Evolutionary conservation across 2,329 filamentous ascomycete genomes (phyloP).

Genomic region (Mycocentrospora acerina): DNA sequence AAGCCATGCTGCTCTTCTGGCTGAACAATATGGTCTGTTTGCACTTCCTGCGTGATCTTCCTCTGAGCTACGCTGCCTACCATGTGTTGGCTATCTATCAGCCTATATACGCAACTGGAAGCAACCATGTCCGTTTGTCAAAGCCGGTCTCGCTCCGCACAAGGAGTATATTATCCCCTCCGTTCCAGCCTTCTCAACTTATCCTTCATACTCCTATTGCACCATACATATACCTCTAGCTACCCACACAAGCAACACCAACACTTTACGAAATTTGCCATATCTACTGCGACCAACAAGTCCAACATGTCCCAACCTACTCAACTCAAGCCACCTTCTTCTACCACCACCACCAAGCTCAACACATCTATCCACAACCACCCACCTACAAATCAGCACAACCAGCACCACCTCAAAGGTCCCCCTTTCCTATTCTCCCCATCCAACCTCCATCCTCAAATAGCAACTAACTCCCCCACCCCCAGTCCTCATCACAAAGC

Average conservation of each 20-base stretch:
- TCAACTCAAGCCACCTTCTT: neutral
- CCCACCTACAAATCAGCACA: neutral
- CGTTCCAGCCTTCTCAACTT: neutral
- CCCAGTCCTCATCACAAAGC: neutral
- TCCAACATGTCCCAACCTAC: neutral
- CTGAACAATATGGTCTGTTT: constrained; percentile 1
- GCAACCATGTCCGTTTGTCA: constrained; percentile 1
- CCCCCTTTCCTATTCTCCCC: neutral
- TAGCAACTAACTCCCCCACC: neutral
- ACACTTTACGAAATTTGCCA: no score
- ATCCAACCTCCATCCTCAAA: neutral
- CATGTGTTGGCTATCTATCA: neutral
- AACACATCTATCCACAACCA: neutral
- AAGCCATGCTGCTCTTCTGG: no score
- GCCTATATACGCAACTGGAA: neutral
- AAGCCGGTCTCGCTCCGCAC: neutral
- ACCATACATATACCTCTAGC: no score
- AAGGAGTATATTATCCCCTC: neutral
- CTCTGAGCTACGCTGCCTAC: neutral
- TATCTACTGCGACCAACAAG: no score
- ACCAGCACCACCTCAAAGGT: neutral
- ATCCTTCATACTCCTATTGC: neutral
- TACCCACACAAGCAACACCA: no score
- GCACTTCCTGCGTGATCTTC: neutral
- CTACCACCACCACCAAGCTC: no score